Conservation (phyloP, 306 rosid genomes). For the Quillaja saponaria region DNA sequence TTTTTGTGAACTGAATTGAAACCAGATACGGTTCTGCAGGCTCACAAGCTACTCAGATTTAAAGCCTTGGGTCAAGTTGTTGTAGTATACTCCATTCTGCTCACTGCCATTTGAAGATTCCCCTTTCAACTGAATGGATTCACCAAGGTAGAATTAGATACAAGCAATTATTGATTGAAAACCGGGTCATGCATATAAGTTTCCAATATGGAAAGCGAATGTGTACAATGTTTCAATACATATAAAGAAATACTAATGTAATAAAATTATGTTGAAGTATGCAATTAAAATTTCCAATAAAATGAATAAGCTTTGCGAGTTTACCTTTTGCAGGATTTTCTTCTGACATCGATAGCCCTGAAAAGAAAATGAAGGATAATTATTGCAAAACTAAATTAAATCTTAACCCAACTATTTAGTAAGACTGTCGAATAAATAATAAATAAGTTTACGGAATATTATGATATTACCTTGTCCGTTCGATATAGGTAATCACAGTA, state of each 20-base stretch:
- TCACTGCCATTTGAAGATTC: slow-evolving; percentile 41
- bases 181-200: not conserved
- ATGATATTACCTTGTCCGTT: slow-evolving; percentile 81
- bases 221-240: no score
- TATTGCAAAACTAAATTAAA: slow-evolving; percentile 26
- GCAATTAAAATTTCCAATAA: slow-evolving; percentile 12
- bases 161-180: slow-evolving; percentile 5
- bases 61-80: slow-evolving; percentile 32
- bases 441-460: slow-evolving; percentile 26
- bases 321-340: slow-evolving; percentile 76
- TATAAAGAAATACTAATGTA: not conserved
- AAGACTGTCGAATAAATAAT: slow-evolving; percentile 17
- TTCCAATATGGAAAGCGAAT: no score
- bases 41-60: slow-evolving; percentile 51
- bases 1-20: slow-evolving; percentile 26
- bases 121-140: slow-evolving; percentile 72
- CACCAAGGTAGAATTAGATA: slow-evolving; percentile 7
- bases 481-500: slow-evolving; percentile 96
- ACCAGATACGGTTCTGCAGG: slow-evolving; percentile 24
- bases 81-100: slow-evolving; percentile 54
- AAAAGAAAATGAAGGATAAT: slow-evolving; percentile 36
- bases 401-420: slow-evolving; percentile 25
- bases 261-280: not conserved
- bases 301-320: slow-evolving; percentile 3
- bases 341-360: slow-evolving; percentile 89